Percentiles rank a stretch among this genome's conserved stretches.
phyloP scores from a whole-genome alignment of 495 filamentous ascomycete genomes.

The Cercophora newfieldiana region DNA sequence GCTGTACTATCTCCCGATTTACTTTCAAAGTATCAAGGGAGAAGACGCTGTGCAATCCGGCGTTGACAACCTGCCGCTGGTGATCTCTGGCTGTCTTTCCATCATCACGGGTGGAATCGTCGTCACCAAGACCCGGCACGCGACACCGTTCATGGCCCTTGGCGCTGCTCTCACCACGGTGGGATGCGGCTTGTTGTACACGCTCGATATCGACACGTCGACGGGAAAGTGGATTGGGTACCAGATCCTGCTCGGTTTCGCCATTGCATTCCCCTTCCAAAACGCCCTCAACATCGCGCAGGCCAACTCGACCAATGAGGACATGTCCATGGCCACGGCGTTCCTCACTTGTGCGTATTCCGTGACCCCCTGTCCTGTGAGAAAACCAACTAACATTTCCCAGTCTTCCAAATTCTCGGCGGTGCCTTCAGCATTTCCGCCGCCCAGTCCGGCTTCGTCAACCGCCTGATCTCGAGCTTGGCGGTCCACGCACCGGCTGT shows the following conservation, averaged over 20 bases:
- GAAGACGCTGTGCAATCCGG: constrained; percentile 44
- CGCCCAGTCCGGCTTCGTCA: constrained; percentile 51
- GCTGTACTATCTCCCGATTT: constrained; percentile 60
- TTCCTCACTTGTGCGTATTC: constrained; percentile 47
- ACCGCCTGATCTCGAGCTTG: constrained; percentile 40
- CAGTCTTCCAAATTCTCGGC: constrained; percentile 53
- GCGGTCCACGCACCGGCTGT: constrained; percentile 42
- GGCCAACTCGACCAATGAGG: constrained; percentile 14
- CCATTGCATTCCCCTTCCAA: constrained; percentile 19
- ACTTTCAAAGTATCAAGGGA: constrained; percentile 55
- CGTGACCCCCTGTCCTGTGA: neutral
- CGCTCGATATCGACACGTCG: constrained; percentile 43
- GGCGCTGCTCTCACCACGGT: constrained; percentile 28
- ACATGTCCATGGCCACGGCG: constrained; percentile 20
- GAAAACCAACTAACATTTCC: neutral
- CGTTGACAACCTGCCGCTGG: constrained; percentile 48
- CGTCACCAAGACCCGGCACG: constrained; percentile 36
- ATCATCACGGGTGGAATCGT: constrained; percentile 35
- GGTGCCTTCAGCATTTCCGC: constrained; percentile 51
- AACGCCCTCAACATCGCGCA: constrained; percentile 16
- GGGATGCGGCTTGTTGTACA: constrained; percentile 42
- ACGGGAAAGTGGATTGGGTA: constrained; percentile 60
- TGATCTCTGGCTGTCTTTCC: constrained; percentile 37
- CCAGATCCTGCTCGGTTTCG: constrained; percentile 60
- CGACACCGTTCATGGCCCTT: constrained; percentile 38